Conservation (phyloP, 352 stramenopile genomes). For the Globisporangium parvum region DNA sequence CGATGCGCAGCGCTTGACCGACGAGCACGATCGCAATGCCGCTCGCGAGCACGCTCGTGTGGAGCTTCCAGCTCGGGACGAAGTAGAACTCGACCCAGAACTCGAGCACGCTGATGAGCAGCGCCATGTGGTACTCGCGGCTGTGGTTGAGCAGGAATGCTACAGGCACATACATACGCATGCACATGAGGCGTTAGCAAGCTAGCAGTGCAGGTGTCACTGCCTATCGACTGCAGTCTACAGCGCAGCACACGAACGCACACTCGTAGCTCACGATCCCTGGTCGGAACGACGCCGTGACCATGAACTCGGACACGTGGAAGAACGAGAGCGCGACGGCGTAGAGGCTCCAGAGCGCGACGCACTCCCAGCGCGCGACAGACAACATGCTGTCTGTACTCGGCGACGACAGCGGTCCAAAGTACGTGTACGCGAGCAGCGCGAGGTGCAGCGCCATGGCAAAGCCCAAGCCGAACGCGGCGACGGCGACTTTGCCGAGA, state of each 20-base stretch:
- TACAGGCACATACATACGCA: slow-evolving; percentile 9
- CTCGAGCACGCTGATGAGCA: slow-evolving; percentile 79
- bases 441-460: slow-evolving; percentile 63
- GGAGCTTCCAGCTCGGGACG: slow-evolving; percentile 68
- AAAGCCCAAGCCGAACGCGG: slow-evolving; percentile 66
- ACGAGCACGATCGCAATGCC: slow-evolving; percentile 71
- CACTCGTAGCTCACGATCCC: slow-evolving; percentile 78
- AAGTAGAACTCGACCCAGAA: slow-evolving; percentile 90
- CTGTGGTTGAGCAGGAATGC: slow-evolving; percentile 90
- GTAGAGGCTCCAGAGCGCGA: slow-evolving; percentile 73
- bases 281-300: slow-evolving; percentile 78
- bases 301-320: slow-evolving; percentile 80
- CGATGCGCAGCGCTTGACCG: slow-evolving; percentile 86
- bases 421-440: slow-evolving; percentile 31
- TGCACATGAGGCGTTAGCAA: background rate
- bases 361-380: slow-evolving; percentile 35
- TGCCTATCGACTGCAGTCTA: background rate
- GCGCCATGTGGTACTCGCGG: slow-evolving; percentile 82
- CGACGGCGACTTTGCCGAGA: slow-evolving; percentile 70
- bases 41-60: slow-evolving; percentile 39
- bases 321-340: slow-evolving; percentile 74
- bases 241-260: slow-evolving; percentile 20
- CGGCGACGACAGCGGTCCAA: slow-evolving; percentile 16
- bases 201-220: background rate
- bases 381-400: background rate